Conservation (phyloP, 305 asterid genomes). For the Solanum hybrid region DNA sequence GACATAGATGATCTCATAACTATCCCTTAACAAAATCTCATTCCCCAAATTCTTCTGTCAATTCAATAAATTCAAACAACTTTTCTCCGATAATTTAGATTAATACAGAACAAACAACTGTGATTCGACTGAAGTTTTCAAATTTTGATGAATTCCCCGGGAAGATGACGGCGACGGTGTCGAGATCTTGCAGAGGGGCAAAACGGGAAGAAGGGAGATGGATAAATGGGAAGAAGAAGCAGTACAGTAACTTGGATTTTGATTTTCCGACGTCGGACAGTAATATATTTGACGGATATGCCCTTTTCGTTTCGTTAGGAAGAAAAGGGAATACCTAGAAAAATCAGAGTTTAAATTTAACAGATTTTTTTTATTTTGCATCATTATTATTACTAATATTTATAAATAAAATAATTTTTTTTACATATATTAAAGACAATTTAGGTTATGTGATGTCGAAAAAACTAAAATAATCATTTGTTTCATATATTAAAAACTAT, state of each 20-base stretch:
- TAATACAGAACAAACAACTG: neutral
- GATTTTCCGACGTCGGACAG: conserved; percentile 1
- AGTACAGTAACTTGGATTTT: neutral
- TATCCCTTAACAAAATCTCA: neutral
- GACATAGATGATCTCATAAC: conserved; percentile 4
- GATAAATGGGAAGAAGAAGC: neutral
- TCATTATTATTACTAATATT: neutral
- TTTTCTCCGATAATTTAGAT: neutral
- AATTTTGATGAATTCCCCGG: neutral
- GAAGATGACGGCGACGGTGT: neutral
- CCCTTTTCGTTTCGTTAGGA: neutral
- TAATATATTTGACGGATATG: neutral
- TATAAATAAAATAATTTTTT: neutral
- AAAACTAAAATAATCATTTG: neutral
- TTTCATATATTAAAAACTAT: neutral
- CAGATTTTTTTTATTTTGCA: neutral
- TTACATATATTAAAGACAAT: neutral
- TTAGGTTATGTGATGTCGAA: neutral
- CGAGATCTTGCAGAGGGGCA: conserved; percentile 1
- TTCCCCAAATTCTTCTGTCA: neutral
- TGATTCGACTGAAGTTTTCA: neutral
- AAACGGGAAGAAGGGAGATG: neutral
- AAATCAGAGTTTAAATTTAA: neutral
- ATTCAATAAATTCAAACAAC: neutral
- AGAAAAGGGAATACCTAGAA: neutral